These are phyloP conservation scores for Fusarium denticulatum DNA, from an alignment of 2,329 filamentous ascomycete genomes.

Conservation along the genomic window DNA sequence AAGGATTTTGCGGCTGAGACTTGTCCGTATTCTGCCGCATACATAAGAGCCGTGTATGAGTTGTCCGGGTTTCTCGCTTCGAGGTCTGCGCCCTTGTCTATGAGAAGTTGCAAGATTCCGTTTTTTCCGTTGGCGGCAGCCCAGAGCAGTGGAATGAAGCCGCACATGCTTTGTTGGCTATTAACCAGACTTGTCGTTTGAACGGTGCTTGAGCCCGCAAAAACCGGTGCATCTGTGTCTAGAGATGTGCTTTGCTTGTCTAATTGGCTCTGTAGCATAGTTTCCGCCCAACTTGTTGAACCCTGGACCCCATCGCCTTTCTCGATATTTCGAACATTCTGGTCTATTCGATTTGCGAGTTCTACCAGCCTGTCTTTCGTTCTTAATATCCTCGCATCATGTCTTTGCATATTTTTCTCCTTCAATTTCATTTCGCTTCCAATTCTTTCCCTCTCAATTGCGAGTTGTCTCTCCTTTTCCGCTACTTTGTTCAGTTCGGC, in stretches of 20 bases:
- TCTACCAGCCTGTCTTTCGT: accelerated
- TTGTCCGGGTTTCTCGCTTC: background rate
- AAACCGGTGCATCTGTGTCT: background rate
- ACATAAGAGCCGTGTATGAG: background rate
- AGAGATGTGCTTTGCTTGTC: background rate
- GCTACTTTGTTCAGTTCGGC: accelerated
- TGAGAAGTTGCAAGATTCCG: background rate
- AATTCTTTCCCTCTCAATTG: background rate
- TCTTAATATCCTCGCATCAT: accelerated
- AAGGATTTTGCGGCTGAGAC: background rate
- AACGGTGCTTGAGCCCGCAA: accelerated
- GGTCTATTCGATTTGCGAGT: too few relatives aligned
- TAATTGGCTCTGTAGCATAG: background rate
- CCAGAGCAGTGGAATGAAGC: background rate
- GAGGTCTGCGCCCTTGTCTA: background rate
- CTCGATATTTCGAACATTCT: background rate
- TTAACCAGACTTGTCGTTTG: background rate
- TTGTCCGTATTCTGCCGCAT: accelerated
- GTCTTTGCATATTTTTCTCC: accelerated
- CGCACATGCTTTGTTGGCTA: background rate
- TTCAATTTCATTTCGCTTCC: accelerated
- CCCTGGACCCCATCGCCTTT: accelerated
- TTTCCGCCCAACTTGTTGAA: background rate
- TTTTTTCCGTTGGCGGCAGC: background rate
- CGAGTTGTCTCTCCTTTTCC: background rate